Evolutionary conservation across 108 stramenopile genomes (phyloP).

Genomic region (Discostella pseudostelligera): DNA sequence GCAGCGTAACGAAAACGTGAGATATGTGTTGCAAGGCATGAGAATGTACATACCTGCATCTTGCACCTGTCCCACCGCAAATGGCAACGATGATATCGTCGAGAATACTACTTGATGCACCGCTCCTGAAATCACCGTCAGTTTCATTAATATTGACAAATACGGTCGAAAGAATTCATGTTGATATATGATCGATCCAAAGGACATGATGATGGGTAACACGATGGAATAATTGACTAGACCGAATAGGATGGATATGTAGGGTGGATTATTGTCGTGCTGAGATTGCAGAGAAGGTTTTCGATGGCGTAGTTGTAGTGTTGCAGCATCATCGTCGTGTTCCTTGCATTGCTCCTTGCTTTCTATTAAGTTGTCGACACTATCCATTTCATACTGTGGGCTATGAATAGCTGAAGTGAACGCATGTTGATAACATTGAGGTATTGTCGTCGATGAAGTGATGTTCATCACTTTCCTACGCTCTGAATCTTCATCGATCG

Average conservation of each 20-base stretch:
- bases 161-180: conserved; percentile 78
- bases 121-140: conserved; percentile 78
- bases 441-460: neutral
- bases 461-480: neutral
- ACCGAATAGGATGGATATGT: conserved; percentile 60
- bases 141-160: conserved; percentile 76
- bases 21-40: no score
- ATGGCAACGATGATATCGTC: conserved; percentile 77
- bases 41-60: conserved; percentile 62
- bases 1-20: neutral
- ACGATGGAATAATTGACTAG: conserved; percentile 82
- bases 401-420: neutral
- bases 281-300: conserved; percentile 13
- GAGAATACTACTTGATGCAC: conserved; percentile 94
- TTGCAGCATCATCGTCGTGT: neutral
- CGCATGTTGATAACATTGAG: conserved; percentile 1
- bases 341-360: neutral
- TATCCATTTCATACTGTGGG: neutral
- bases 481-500: neutral
- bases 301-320: neutral
- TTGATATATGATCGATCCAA: conserved; percentile 87
- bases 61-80: conserved; percentile 96
- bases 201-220: conserved; percentile 83
- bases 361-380: no score
- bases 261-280: conserved; percentile 28